Evolutionary conservation across 106 monocot species (phyloP), one percentile per base, ranked within the genome.

Genomic region (Agapanthus africanus): DNA sequence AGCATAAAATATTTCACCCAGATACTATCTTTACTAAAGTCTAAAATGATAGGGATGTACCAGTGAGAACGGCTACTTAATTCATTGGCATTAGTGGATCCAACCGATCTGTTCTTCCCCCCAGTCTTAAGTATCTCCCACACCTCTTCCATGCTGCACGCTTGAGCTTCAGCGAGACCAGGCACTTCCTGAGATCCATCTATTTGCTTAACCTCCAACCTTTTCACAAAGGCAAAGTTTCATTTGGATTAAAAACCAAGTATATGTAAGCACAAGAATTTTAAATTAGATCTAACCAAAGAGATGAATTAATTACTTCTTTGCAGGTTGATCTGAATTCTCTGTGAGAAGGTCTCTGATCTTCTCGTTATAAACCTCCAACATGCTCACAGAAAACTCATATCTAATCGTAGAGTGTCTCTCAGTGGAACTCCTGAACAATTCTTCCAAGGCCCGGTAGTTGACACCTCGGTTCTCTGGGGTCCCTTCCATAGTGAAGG

Each of bases 401-500:
- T 97, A 88, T 60, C 40, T 74, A 51, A 74, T 73, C 16, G 70
- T 51, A 2, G 80, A 60, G 25, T 51, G 41, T 70, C 88, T 79
- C 67, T 82, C 71, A 4, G 41, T 50, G 1, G 88, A 85, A 70
- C 73, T 73, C 42, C 72, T 86, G 68, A 97, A 91, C 19, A 97
- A 64, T 76, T 88, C 95, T 72, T 91, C 86, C 73, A 97, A 68
- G 14, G 95, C 82, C 59, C 91, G 81, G 51, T 89, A 97, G 66
- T 97, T 97, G 23, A 97, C 95, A 0, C 95, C 95, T 65, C 91
- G 79, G 38, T 88, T 79, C 57, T 88, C 86, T 27, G 78, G 75
- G n/a, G 84, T 87, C 26, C 95, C 95, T 77, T 97, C 95, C 95
- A 97, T 97, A 5, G 95, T 97, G 75, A 88, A 97, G 4, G 95